Percentiles rank a stretch among this genome's conserved stretches.
Conservation (phyloP, 2,329 filamentous ascomycete genomes). For the Colletotrichum sp. region DNA sequence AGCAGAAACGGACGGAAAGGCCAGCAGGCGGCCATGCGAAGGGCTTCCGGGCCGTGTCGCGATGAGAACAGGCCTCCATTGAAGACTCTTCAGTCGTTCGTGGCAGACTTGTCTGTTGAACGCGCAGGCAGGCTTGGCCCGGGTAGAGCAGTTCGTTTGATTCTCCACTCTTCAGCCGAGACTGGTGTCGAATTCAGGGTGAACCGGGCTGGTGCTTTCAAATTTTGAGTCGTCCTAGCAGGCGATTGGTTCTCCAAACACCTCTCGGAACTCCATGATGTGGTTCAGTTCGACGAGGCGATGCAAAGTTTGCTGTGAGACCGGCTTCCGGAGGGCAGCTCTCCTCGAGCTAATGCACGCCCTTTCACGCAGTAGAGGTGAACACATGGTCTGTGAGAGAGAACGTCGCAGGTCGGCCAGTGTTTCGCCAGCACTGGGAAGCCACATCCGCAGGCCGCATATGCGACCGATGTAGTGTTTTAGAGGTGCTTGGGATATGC, state of each 20-base stretch:
- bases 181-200: not conserved
- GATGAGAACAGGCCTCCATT: not conserved
- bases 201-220: not conserved
- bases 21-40: not conserved
- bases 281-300: not conserved
- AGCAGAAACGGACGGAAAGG: not conserved
- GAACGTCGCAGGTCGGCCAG: not conserved
- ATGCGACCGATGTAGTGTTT: not conserved
- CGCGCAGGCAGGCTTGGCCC: not conserved
- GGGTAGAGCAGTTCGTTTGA: not conserved
- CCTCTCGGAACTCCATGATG: not conserved
- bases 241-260: not conserved
- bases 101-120: not conserved
- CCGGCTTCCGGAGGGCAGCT: conserved; percentile 7
- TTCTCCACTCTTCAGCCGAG: not conserved
- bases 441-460: not conserved
- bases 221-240: not conserved
- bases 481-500: not conserved
- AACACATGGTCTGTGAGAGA: conserved; percentile 19
- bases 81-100: not conserved
- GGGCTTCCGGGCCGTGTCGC: not conserved
- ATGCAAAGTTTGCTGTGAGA: conserved; percentile 12
- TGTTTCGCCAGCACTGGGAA: conserved; percentile 7
- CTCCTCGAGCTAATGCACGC: conserved; percentile 1
- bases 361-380: not conserved